Conservation (phyloP, 129 eudicot genomes). For the Oenanthe sinensis region DNA sequence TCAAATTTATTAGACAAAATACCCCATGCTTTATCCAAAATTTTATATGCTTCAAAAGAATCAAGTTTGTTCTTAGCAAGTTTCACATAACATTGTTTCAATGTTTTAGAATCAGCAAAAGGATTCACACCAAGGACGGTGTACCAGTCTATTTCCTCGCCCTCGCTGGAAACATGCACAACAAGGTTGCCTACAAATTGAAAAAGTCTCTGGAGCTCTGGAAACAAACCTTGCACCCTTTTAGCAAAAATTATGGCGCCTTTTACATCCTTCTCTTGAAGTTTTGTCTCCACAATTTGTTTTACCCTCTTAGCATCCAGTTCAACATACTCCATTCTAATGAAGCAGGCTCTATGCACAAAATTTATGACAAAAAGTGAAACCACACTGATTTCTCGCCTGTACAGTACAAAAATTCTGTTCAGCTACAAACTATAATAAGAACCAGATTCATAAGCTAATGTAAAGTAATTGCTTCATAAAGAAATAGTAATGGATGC, state of each 20-base stretch:
- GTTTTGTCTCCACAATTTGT: constrained; percentile 50
- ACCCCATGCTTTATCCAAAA: constrained; percentile 6
- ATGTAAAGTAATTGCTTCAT: not conserved
- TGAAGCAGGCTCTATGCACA: not conserved
- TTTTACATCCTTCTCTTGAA: constrained; percentile 37
- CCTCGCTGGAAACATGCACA: constrained; percentile 44
- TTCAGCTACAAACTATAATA: not conserved
- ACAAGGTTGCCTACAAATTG: constrained; percentile 36
- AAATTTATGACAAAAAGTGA: not conserved
- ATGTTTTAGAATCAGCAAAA: constrained; percentile 33
- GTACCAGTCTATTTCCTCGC: constrained; percentile 61
- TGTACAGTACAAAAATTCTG: not conserved
- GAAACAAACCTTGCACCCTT: constrained; percentile 50
- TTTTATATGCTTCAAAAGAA: constrained; percentile 46
- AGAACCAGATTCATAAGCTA: not conserved
- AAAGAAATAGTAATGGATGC: not conserved
- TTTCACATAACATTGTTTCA: constrained; percentile 40
- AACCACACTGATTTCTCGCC: not conserved
- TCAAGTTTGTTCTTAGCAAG: constrained; percentile 25
- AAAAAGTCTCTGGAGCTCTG: constrained; percentile 53
- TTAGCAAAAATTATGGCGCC: constrained; percentile 54
- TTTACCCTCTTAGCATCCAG: constrained; percentile 36
- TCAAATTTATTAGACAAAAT: constrained; percentile 41
- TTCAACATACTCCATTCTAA: not conserved
- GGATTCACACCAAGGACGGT: constrained; percentile 60